Conservation (phyloP, 768 basidiomycete genomes). For the Heimioporus sp. region DNA sequence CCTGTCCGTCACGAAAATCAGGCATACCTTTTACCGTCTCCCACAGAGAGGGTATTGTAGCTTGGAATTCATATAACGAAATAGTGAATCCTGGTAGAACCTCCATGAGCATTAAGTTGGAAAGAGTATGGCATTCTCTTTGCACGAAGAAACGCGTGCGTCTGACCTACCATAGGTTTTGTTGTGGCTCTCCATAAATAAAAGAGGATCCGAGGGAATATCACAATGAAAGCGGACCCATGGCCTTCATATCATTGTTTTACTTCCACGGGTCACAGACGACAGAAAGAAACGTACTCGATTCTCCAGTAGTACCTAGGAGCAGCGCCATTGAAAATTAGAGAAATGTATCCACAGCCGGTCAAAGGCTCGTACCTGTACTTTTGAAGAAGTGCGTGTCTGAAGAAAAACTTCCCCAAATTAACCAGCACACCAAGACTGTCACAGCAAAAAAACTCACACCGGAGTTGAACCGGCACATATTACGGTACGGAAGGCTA, state of each 20-base stretch:
- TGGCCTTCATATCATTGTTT: constrained; percentile 36
- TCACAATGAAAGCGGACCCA: constrained; percentile 55
- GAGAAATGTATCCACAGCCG: neutral
- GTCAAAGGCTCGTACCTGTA: constrained; percentile 23
- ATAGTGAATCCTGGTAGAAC: constrained; percentile 53
- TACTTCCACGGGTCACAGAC: constrained; percentile 33
- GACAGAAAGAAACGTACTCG: constrained; percentile 25
- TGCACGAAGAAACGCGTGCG: neutral
- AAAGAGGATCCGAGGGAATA: constrained; percentile 46
- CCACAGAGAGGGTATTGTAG: constrained; percentile 68
- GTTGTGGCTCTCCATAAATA: constrained; percentile 53
- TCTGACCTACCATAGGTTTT: constrained; percentile 47
- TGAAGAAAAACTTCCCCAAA: constrained; percentile 48
- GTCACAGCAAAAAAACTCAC: constrained; percentile 33
- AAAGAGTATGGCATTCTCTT: neutral
- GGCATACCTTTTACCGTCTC: constrained; percentile 49
- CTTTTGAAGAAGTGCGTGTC: constrained; percentile 27
- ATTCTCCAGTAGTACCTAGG: constrained; percentile 30
- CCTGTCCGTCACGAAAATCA: constrained; percentile 34
- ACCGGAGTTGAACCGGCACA: constrained; percentile 77
- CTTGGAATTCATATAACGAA: constrained; percentile 56
- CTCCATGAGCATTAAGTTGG: neutral
- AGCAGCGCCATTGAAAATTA: neutral
- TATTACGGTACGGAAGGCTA: constrained; percentile 53
- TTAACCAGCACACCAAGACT: neutral